Conservation (phyloP, 2,329 filamentous ascomycete genomes). For the Fusarium dimerum region DNA sequence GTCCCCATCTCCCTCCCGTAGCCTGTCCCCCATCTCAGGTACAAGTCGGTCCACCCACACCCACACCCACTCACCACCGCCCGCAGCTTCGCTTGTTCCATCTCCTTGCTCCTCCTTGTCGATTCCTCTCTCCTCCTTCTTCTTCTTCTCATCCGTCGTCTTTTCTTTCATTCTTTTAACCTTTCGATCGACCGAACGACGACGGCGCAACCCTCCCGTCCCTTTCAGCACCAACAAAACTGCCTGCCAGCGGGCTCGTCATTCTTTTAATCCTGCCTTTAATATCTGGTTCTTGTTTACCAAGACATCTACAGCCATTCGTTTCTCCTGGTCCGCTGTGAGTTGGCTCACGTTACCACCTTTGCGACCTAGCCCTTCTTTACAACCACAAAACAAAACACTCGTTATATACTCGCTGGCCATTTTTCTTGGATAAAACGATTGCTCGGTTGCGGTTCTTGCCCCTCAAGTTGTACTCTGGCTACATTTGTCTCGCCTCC, state of each 20-base stretch:
- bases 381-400: constrained; percentile 19
- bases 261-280: constrained; percentile 33
- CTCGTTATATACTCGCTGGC: constrained; percentile 21
- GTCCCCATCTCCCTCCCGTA: too few relatives aligned
- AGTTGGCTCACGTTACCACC: constrained; percentile 4
- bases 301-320: constrained; percentile 23
- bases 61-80: too few relatives aligned
- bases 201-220: constrained; percentile 24
- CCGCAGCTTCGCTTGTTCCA: not conserved
- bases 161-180: constrained; percentile 30
- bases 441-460: constrained; percentile 13
- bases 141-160: constrained; percentile 36
- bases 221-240: constrained; percentile 25
- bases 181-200: constrained; percentile 38
- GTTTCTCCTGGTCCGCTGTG: constrained; percentile 27
- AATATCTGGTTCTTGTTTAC: constrained; percentile 18
- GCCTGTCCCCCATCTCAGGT: too few relatives aligned
- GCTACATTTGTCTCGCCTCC: constrained; percentile 1
- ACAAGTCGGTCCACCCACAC: not conserved
- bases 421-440: constrained; percentile 12
- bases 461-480: constrained; percentile 11
- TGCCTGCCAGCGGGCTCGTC: constrained; percentile 60
- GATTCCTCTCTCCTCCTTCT: constrained; percentile 28
- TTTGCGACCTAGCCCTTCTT: constrained; percentile 25
- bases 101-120: constrained; percentile 15